Conservation (phyloP, 1,139 yeast genomes). For the Scheffersomyces lignicola region DNA sequence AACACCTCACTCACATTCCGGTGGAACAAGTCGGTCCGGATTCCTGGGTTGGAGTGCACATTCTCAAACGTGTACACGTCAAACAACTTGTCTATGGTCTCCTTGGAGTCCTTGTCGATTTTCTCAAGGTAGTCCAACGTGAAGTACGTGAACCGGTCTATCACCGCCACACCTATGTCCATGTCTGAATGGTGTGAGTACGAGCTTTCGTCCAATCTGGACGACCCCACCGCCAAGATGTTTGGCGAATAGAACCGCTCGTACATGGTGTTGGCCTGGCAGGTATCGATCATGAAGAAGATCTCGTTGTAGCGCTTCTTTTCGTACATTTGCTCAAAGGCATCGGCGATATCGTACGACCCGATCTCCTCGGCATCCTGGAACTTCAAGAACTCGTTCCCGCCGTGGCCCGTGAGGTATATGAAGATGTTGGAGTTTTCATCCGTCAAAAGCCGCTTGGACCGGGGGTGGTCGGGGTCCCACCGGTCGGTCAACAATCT, state of each 20-base stretch:
- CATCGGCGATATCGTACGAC: slow-evolving; percentile 94
- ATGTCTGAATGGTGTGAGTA: slow-evolving; percentile 95
- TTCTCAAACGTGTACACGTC: slow-evolving; percentile 81
- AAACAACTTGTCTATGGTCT: slow-evolving; percentile 79
- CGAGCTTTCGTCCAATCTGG: slow-evolving; percentile 85
- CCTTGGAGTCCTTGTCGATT: slow-evolving; percentile 70
- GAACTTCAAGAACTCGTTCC: slow-evolving; percentile 92
- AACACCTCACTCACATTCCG: slow-evolving; percentile 70
- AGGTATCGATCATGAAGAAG: slow-evolving; percentile 95
- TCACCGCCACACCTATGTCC: slow-evolving; percentile 96
- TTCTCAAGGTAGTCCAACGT: slow-evolving; percentile 86
- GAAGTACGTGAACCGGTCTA: slow-evolving; percentile 92
- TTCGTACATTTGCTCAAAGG: slow-evolving; percentile 95
- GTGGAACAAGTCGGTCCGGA: slow-evolving; percentile 74
- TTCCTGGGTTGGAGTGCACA: slow-evolving; percentile 91
- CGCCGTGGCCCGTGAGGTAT: slow-evolving; percentile 98
- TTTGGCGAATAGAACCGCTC: slow-evolving; percentile 91
- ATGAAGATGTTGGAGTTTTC: slow-evolving; percentile 92
- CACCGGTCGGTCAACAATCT: slow-evolving; percentile 90
- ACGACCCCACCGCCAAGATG: slow-evolving; percentile 89
- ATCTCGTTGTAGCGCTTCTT: slow-evolving; percentile 94
- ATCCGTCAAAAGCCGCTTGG: slow-evolving; percentile 86
- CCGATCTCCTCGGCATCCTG: slow-evolving; percentile 99
- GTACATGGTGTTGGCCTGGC: slow-evolving; percentile 98
- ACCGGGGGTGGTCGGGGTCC: slow-evolving; percentile 91